Evolutionary conservation across 495 filamentous ascomycete species (phyloP), one percentile per base, ranked within the genome.

Genomic region (Xylaria grammica): DNA sequence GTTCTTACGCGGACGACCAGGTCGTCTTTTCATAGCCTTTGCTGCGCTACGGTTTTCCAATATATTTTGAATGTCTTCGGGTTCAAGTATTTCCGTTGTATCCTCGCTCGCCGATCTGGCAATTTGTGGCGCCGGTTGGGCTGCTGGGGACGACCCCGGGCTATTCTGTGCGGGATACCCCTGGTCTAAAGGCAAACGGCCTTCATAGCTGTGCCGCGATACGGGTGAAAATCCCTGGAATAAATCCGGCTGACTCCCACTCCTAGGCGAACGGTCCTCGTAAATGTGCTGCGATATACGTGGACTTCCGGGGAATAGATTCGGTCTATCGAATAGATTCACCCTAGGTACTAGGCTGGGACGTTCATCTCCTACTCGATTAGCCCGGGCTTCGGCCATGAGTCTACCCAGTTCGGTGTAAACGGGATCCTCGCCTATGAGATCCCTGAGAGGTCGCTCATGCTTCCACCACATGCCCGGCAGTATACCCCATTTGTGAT

Each of bases 391-490:
- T 11, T 36, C 32, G 32, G 32, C n/a, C n/a, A n/a, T n/a, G n/a
- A n/a, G 32, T 36, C 11, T 11, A 11, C 11, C 11, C 11, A 11
- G 5, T 36, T 36, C 5, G 32, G 32, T 11, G 5, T 5, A 36
- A 36, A 36, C 32, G 11, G 32, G 32, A 36, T 36, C 32, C 4
- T 11, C 32, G 32, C 5, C 32, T 5, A 36, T 36, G 32, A 36
- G 32, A 4, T 44, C 38, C 1, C 63, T 58, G 22, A 56, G 24
- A 52, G 58, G 65, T 38, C 66, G 59, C 69, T 75, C 66, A 68
- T 75, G 66, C 42, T 57, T 67, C 71, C 71, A 74, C 3, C 49
- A 63, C 71, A 71, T 70, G 29, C 72, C 66, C 57, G 72, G 69
- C 8, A 75, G 34, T 26, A 67, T 45, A 30, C 73, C 68, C 73